Evolutionary conservation across 345 rosid genomes (phyloP), one percentile per base, ranked within the genome.

Genomic region (Eucalyptus tenuipes): DNA sequence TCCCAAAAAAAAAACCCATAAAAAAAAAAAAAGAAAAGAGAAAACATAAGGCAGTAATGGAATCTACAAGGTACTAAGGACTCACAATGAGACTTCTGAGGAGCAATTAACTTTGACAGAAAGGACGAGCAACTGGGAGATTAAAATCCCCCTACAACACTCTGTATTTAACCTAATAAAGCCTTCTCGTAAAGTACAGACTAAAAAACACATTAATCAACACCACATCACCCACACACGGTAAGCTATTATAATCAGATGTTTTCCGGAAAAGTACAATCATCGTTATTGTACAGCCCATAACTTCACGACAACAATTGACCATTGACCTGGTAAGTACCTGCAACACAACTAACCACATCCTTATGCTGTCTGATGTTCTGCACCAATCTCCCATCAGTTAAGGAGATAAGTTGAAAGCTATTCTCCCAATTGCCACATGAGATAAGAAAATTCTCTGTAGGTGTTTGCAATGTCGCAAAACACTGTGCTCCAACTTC

Each of bases 391-490:
- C 96, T 95, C 91, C 99, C 99, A 93, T 96, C 98, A 93, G 89
- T 93, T 90, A 96, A 92, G 86, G 99, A 96, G 89, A 94, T 94
- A 89, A 96, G 95, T 91, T 97, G 97, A 90, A 97, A 97, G 88
- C 99, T 96, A 90, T 97, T 97, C 91, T 97, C 99, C 99, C 99
- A 97, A 91, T 95, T 97, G 87, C 99, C 99, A 92, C 99, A 97
- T 37, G 99, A 94, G 90, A 97, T 94, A 90, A 97, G 89, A 92
- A 96, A 96, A 88, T 94, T 96, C 92, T 96, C 99, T 52, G 90
- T 79, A 68, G 96, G 96, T 47, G 95, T 92, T 90, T 94, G 98
- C 94, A 97, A 89, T 87, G 93, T 94, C 11, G 94, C 94, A 93
- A 97, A 96, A 91, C 94, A 96, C 80, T 97, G 98, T 88, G 96